Evolutionary conservation across 2,329 filamentous ascomycete species (phyloP).

Genomic region (Colletotrichum gloeosporioides): DNA sequence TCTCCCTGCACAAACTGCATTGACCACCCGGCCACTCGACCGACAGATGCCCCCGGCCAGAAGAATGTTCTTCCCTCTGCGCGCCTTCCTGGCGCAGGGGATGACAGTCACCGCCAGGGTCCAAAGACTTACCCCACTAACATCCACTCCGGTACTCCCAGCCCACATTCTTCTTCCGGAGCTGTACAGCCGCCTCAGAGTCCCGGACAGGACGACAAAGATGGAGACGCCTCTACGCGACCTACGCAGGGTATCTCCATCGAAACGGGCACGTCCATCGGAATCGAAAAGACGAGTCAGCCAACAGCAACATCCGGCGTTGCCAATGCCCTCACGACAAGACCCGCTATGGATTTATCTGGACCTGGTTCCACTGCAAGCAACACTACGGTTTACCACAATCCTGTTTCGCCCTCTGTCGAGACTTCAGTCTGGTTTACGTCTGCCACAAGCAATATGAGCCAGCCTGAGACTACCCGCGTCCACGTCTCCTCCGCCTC

Average conservation of each 20-base stretch:
- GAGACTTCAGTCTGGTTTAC: background rate
- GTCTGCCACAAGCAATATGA: background rate
- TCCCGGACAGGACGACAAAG: background rate
- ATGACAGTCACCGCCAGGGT: background rate
- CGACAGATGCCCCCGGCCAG: background rate
- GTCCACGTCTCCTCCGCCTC: background rate
- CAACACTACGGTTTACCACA: background rate
- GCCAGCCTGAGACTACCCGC: background rate
- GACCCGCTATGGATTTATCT: rapidly evolving
- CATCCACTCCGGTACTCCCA: background rate
- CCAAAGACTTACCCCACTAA: background rate
- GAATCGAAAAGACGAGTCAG: background rate
- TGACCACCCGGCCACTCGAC: background rate
- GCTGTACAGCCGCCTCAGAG: rapidly evolving
- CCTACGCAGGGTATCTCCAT: background rate
- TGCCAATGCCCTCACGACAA: background rate
- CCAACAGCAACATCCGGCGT: background rate
- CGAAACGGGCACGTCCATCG: background rate
- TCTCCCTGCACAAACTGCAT: background rate
- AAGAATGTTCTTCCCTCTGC: background rate
- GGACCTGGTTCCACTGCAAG: rapidly evolving
- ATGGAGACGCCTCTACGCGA: background rate
- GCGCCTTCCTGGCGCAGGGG: background rate
- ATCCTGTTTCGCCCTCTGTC: rapidly evolving
- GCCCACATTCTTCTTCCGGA: background rate